Conservation (phyloP, 306 rosid genomes). For the Gillenia trifoliata region DNA sequence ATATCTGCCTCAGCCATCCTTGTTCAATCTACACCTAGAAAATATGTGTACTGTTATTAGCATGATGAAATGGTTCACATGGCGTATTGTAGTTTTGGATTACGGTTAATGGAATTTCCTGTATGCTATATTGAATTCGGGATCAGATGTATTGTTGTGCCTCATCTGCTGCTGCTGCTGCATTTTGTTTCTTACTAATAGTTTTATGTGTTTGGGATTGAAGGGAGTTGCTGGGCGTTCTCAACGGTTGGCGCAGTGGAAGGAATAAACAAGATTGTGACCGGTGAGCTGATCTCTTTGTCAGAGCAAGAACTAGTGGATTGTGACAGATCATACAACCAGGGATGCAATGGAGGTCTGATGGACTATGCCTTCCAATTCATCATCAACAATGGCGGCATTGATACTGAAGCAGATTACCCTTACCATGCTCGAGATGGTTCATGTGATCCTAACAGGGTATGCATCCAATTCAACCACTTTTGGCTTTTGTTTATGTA, state of each 20-base stretch:
- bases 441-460: conserved; percentile 63
- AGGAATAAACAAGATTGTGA: conserved; percentile 74
- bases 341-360: conserved; percentile 94
- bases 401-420: conserved; percentile 74
- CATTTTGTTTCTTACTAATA: conserved; percentile 3
- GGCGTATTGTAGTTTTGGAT: too few relatives aligned
- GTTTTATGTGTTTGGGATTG: conserved; percentile 11
- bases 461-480: conserved; percentile 16
- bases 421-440: conserved; percentile 59
- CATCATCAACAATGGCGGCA: conserved; percentile 74
- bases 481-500: background rate
- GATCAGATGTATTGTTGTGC: background rate
- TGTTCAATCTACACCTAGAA: too few relatives aligned
- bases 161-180: background rate
- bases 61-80: too few relatives aligned
- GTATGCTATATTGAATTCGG: too few relatives aligned
- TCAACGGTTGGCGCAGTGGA: conserved; percentile 79
- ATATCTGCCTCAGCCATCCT: too few relatives aligned
- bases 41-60: too few relatives aligned
- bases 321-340: conserved; percentile 64
- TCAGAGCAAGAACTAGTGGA: conserved; percentile 94
- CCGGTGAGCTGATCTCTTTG: conserved; percentile 50
- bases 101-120: too few relatives aligned
- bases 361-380: conserved; percentile 87
- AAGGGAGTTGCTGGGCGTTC: conserved; percentile 99